Evolutionary conservation across 352 stramenopile species (phyloP), one percentile per base, ranked within the genome.

Genomic region (Aphanomyces cochlioides): DNA sequence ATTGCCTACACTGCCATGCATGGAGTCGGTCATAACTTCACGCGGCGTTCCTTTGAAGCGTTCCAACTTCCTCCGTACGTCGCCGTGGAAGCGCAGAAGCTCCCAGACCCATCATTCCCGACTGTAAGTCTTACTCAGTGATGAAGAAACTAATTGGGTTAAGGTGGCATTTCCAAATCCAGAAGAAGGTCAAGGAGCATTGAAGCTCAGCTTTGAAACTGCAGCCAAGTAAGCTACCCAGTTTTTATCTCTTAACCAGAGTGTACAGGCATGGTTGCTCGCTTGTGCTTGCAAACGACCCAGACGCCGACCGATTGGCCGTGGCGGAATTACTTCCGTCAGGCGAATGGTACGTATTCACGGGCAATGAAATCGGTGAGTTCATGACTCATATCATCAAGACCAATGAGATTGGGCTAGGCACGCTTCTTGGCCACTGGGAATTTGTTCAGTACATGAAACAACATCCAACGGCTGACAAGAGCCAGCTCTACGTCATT

Each of bases 1-100:
- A 78, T 99, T 77, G 88, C 88, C 8, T 98, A 99, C 77, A 98
- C 96, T 7, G 96, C 97, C 60, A 99, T 99, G 97, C 97, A 99
- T 79, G 97, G 97, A 60, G 93, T 99, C 40, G 97, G 96, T 21
- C 81, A 96, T 75, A 81, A 82, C 34, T 99, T 96, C 79, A 97
- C 93, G 40, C 84, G 83, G 58, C 81, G 87, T 56, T 93, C 88
- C 5, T 98, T 99, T 72, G 75, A 87, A 36, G 84, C 83, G 8
- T 99, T 99, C 75, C 76, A 77, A 1, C 87, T 90, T 57, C 86
- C 88, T 48, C 75, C 80, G 28, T 98, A 98, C 79, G 58, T 95
- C 4, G 75, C 78, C 8, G 95, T 98, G 53, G 68, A 83, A 34
- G 77, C 75, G 39, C 97, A 99, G 77, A 72, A 95, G 57, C 73